Percentiles rank a stretch among this genome's conserved stretches.
These are phyloP conservation scores for Ceratonia siliqua DNA, from an alignment of 306 rosid species.

Conservation along the genomic window DNA sequence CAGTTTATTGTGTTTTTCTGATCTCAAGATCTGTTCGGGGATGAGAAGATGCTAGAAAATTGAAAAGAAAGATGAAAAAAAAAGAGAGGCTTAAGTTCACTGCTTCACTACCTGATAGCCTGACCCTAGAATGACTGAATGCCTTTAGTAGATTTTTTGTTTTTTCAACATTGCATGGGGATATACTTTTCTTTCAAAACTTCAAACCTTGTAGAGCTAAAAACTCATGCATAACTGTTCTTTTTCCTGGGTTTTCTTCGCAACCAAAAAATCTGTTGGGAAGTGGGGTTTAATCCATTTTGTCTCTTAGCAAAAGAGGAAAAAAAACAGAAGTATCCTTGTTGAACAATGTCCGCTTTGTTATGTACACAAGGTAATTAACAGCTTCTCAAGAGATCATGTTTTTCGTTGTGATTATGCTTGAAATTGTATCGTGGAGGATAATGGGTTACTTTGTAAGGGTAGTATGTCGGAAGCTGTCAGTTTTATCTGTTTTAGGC, in stretches of 20 bases:
- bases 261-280: neutral
- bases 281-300: conserved; percentile 21
- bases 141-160: neutral
- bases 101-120: conserved; percentile 16
- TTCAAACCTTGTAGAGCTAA: neutral
- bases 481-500: conserved; percentile 22
- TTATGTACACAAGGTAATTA: conserved; percentile 16
- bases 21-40: conserved; percentile 29
- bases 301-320: neutral
- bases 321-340: neutral
- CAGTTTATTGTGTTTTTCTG: neutral
- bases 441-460: neutral
- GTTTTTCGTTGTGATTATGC: conserved; percentile 6
- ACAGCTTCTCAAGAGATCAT: conserved; percentile 22
- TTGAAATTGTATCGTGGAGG: neutral
- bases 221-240: conserved; percentile 21
- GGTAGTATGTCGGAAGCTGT: conserved; percentile 17
- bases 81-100: conserved; percentile 19
- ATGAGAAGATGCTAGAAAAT: conserved; percentile 28
- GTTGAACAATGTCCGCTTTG: conserved; percentile 33
- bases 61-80: conserved; percentile 10
- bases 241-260: conserved; percentile 13
- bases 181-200: conserved; percentile 1
- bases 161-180: conserved; percentile 12
- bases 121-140: conserved; percentile 2